Evolutionary conservation across 1,139 yeast species (phyloP), one percentile per base, ranked within the genome.

Genomic region (Saccharomyces hybrid): DNA sequence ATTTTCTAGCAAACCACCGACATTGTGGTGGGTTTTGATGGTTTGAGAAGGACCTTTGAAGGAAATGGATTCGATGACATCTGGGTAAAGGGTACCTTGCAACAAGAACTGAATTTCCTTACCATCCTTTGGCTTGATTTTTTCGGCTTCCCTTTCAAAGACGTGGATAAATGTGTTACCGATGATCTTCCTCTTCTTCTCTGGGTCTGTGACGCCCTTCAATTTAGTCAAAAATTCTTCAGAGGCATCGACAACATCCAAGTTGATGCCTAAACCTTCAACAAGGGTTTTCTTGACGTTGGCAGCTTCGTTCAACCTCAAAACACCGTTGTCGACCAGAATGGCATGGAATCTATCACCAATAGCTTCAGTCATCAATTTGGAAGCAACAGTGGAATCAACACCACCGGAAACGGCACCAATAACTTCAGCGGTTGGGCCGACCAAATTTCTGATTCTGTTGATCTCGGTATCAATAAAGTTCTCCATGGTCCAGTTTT

Each of bases 341-440:
- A 93, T 90, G 59, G 99, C 99, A 68, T 93, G 99, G 87, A 93
- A 93, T 73, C 99, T 84, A 69, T 88, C 95, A 70, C 99, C 99
- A 73, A 93, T 93, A 62, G 99, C 99, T 76, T 88, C 97, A 62
- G 90, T 86, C 96, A 93, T 87, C 71, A 93, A 81, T 78, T 93
- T 93, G 62, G 99, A 97, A 62, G 98, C 99, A 59, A 95, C 99
- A 50, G 99, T 93, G 55, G 99, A 93, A 75, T 93, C 99, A 61
- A 95, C 99, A 78, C 99, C 99, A 69, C 99, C 99, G 58, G 97
- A 88, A 65, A 93, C 99, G 55, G 99, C 99, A 76, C 99, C 99
- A 70, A 93, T 93, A 61, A 95, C 99, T 76, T 93, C 98, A 56
- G 97, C 99, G 58, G 91, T 86, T 62, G 97, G 97, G 56, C 99